These are phyloP conservation scores for Senna tora DNA, from an alignment of 306 rosid species.

Conservation along the genomic window DNA sequence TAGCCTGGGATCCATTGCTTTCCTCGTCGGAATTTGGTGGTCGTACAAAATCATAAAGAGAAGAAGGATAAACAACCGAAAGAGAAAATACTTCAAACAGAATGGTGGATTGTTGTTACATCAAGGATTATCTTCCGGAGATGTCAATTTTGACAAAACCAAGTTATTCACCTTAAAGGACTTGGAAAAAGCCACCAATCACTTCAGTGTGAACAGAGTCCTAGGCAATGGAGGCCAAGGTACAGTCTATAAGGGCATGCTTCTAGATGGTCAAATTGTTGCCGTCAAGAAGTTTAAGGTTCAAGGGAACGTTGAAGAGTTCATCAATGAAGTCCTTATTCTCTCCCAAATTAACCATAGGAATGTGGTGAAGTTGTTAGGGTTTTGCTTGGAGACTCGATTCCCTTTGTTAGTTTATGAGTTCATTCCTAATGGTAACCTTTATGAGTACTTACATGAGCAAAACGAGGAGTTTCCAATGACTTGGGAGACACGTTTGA, in stretches of 20 bases:
- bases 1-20: too few species aligned
- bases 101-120: too few species aligned
- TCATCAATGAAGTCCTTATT: slow-evolving; percentile 38
- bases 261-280: slow-evolving; percentile 35
- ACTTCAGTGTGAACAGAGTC: slow-evolving; percentile 33
- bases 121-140: slow-evolving; percentile 25
- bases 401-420: slow-evolving; percentile 42
- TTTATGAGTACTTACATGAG: slow-evolving; percentile 28
- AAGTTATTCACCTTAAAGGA: slow-evolving; percentile 35
- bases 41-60: too few species aligned
- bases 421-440: slow-evolving; percentile 41
- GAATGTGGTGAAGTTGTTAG: slow-evolving; percentile 42
- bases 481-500: slow-evolving; percentile 41
- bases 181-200: slow-evolving; percentile 39
- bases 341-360: slow-evolving; percentile 47
- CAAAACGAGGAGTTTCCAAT: slow-evolving; percentile 33
- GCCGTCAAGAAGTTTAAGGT: slow-evolving; percentile 40
- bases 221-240: slow-evolving; percentile 53
- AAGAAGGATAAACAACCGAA: too few species aligned
- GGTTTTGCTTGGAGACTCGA: slow-evolving; percentile 40
- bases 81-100: too few species aligned
- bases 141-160: slow-evolving; percentile 22
- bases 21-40: too few species aligned
- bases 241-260: slow-evolving; percentile 42
- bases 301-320: slow-evolving; percentile 30